Evolutionary conservation across 2,329 filamentous ascomycete species (phyloP).

Genomic region (Elsinoe necatrix): DNA sequence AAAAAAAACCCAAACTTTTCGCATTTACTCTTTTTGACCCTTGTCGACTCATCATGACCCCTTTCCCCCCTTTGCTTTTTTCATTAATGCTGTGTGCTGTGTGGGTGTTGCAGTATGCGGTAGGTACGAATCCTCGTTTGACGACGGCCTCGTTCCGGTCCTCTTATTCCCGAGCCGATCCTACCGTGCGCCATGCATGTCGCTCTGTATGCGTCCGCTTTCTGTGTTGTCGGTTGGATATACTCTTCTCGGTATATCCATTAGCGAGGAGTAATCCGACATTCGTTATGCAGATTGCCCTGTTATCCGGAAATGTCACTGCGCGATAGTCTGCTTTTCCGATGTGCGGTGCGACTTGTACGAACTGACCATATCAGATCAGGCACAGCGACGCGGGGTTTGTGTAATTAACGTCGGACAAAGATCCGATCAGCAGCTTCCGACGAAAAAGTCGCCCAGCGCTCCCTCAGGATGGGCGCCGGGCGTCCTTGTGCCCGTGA

Average conservation of each 20-base stretch:
- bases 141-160: neutral
- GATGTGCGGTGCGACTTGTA: neutral
- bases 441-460: slow-evolving; percentile 18
- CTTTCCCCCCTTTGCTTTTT: no score
- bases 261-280: neutral
- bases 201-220: neutral
- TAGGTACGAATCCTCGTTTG: neutral
- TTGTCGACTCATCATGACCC: no score
- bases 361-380: neutral
- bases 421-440: slow-evolving; percentile 17
- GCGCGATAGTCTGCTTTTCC: neutral
- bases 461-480: slow-evolving; percentile 18
- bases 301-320: neutral
- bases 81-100: no score
- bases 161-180: slow-evolving; percentile 1
- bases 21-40: neutral
- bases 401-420: neutral
- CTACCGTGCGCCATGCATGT: neutral
- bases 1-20: neutral
- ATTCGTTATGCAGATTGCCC: neutral
- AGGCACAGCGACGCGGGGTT: no score
- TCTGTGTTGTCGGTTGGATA: neutral
- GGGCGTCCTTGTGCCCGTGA: slow-evolving; percentile 18
- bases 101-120: neutral
- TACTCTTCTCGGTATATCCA: neutral